Base-by-base conservation (phyloP, 225 moss, liverwort and hornwort species). In the Physcomitrellopsis africana region DNA sequence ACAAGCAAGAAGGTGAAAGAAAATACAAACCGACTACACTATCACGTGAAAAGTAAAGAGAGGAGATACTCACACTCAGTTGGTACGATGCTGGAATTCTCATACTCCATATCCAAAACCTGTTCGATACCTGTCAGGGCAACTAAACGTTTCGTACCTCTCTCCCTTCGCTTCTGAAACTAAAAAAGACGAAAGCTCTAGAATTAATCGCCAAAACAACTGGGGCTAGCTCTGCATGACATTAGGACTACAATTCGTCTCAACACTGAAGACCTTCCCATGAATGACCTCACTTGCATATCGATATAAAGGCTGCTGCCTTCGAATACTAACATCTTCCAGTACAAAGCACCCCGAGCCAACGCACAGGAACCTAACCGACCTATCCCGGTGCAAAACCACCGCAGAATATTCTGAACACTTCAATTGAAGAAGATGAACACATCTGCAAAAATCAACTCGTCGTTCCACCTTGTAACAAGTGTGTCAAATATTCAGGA, bases 11-110 rank as follows among this genome's bases (percentile, higher is more conserved):
- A 48, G 24, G 67, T 24, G 32, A 48, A 68, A 48, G 20, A 61
- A 72, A 48, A 62, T 19, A 4, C 9, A 51, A 67, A 72, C 65
- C 48, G 29, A 66, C 49, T 26, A 51, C 43, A 56, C 63, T 22
- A 51, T 23, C 48, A 18, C 12, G 24, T 7, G 32, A 18, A 26
- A 9, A 53, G 58, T 15, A 24, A 43, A 68, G 51, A 32, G 24
- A 73, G 22, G 48, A 27, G 48, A 48, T 20, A 81, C 87, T 87
- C 73, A 87, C 87, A 84, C 63, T 84, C 81, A 60, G 70, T 44
- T 44, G 84, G 71, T 73, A 16, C 67, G 73, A 76, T n/a, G 67
- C 60, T 62, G 24, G 73, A 27, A 24, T 70, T 79, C 76, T 81
- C 76, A 14, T 81, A 67, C 73, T 87, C 86, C 86, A 87, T 87